Conservation (phyloP, 2,329 filamentous ascomycete genomes). For the Celoporthe dispersa region DNA sequence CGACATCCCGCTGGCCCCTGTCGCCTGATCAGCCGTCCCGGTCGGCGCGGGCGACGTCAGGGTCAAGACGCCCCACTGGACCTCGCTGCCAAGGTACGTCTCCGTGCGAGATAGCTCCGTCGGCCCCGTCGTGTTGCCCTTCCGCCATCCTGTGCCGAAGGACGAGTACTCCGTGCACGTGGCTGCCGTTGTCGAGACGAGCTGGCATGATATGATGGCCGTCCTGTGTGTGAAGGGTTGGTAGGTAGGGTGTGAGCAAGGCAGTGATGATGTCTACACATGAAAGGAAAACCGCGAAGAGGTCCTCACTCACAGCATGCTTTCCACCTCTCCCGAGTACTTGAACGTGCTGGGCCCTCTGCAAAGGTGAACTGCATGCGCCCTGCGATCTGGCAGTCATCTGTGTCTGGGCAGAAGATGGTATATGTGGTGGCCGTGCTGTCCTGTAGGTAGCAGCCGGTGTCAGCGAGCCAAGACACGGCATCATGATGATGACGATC, state of each 20-base stretch:
- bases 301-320: slow-evolving; percentile 14
- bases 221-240: slow-evolving; percentile 39
- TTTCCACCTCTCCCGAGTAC: slow-evolving; percentile 22
- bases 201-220: slow-evolving; percentile 48
- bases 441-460: slow-evolving; percentile 38
- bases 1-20: slow-evolving; percentile 22
- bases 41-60: slow-evolving; percentile 44
- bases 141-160: slow-evolving; percentile 44
- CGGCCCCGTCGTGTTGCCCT: slow-evolving; percentile 46
- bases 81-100: slow-evolving; percentile 46
- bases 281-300: background rate
- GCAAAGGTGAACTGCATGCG: slow-evolving; percentile 53
- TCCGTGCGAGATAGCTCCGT: slow-evolving; percentile 51
- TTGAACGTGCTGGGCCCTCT: slow-evolving; percentile 48
- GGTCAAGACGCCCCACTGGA: slow-evolving; percentile 51
- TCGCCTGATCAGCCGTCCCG: slow-evolving; percentile 32
- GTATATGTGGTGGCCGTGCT: slow-evolving; percentile 50
- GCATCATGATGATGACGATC: background rate
- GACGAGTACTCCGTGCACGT: slow-evolving; percentile 56
- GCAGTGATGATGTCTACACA: background rate
- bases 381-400: slow-evolving; percentile 48
- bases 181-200: slow-evolving; percentile 48
- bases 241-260: background rate
- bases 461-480: background rate
- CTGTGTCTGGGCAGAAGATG: slow-evolving; percentile 51